phyloP scores from a whole-genome alignment of 208 protist genomes.

The Leishmania lainsoni region DNA sequence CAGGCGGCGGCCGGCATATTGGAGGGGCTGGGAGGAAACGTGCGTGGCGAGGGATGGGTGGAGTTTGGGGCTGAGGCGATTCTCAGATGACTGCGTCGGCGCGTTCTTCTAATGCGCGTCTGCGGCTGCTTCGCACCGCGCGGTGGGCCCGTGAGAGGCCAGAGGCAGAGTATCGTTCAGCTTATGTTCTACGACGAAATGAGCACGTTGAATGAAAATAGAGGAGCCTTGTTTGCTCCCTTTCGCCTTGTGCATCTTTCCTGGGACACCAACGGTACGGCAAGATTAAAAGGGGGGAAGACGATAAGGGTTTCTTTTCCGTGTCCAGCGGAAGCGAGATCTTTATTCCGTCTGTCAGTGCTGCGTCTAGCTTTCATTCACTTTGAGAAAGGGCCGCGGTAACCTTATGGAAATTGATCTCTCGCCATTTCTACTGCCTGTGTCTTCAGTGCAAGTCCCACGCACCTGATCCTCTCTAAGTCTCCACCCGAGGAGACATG shows the following conservation, averaged over 20 bases:
- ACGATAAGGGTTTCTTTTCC: slow-evolving; percentile 5
- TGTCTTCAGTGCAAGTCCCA: background rate
- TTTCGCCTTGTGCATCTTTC: background rate
- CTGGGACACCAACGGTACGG: background rate
- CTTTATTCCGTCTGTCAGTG: background rate
- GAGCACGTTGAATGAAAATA: background rate
- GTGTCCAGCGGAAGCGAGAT: background rate
- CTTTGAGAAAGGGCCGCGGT: background rate
- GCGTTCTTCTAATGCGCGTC: background rate
- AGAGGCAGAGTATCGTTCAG: background rate
- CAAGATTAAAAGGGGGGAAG: background rate
- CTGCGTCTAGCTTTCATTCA: slow-evolving; percentile 20
- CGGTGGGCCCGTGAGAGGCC: background rate
- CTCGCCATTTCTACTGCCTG: background rate
- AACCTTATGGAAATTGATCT: background rate
- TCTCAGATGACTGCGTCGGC: background rate
- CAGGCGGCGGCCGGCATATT: background rate
- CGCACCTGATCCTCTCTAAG: background rate
- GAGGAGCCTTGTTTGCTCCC: background rate
- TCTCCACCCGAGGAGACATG: background rate
- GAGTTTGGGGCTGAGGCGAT: background rate
- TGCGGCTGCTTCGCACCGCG: background rate
- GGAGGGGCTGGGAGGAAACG: background rate
- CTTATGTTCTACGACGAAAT: background rate
- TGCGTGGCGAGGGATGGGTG: background rate